Base-by-base conservation (phyloP, 331 rosid species). In the Telfairia occidentalis region DNA sequence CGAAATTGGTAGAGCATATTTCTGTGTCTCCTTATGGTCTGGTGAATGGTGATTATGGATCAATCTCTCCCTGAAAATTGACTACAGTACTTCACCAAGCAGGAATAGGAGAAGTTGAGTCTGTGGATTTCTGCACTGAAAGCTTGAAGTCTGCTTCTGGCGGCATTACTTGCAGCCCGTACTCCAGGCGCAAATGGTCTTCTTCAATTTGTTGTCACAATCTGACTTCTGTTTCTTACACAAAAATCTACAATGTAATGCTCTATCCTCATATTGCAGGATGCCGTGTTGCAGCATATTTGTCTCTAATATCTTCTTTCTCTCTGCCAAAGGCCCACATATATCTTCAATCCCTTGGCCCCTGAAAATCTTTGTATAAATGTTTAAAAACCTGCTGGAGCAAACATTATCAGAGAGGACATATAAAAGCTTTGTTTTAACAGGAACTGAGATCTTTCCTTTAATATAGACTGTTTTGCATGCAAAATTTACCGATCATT, bases 31-130 rank as follows among this genome's bases (percentile, higher is more conserved):
- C 18, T 65, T 65, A 21, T 35, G 32, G n/a, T 65, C 40, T 38
- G 50, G 29, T 65, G 52, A 66, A 38, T 38, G 34, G 2, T 67
- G 53, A 67, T 67, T 42, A 5, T 23, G 35, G 42, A 67, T 23
- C 53, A 42, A 38, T 21, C 73, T 67, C 64, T 57, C 34, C 63
- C 24, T 23, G 59, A 57, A 57, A 57, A 57, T 57, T 57, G 64
- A 57, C 13, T 24, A 26, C 16, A 3, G n/a, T 57, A 0, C 64
- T 55, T 55, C 30, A 10, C 37, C 64, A 28, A 3, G 34, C 73
- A 67, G 73, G 73, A 67, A 42, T 67, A 67, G 71, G 49, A 19
- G 53, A 67, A 67, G 12, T 67, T 40, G 30, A n/a, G 35, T 35
- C 10, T 0, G 46, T 12, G 10, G 19, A 24, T 11, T 66, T 15